A percentile compares a stretch with the other conserved stretches of the same genome.
phyloP scores from a whole-genome alignment of 495 filamentous ascomycete genomes.

The Talaromyces liani region DNA sequence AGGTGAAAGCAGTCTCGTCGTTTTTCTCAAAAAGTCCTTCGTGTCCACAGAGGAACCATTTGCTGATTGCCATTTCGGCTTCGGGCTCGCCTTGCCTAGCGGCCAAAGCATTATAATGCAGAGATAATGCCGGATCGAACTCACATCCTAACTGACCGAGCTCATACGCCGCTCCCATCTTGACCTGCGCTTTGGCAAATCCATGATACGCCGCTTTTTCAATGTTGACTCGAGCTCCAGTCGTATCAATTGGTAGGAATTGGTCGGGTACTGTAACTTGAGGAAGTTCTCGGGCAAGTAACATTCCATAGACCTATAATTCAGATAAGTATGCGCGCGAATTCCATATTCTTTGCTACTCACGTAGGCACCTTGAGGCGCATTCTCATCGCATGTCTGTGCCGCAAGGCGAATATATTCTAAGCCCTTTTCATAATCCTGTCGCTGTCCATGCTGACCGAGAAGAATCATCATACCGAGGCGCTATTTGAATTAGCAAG shows the following conservation, averaged over 20 bases:
- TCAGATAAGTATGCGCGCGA: not conserved
- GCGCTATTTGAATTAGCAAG: slow-evolving; percentile 41
- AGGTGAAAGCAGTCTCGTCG: slow-evolving; percentile 84
- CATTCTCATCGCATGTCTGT: slow-evolving; percentile 89
- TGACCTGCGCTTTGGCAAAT: slow-evolving; percentile 93
- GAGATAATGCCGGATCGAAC: slow-evolving; percentile 82
- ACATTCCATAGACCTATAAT: slow-evolving; percentile 81
- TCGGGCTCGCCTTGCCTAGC: slow-evolving; percentile 83
- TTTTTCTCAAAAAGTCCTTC: slow-evolving; percentile 91
- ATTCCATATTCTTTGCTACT: slow-evolving; percentile 14
- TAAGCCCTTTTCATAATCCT: slow-evolving; percentile 71
- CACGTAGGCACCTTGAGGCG: slow-evolving; percentile 90
- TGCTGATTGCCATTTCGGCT: slow-evolving; percentile 93
- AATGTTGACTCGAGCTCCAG: slow-evolving; percentile 74
- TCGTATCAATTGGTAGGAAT: slow-evolving; percentile 65
- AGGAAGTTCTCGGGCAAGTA: slow-evolving; percentile 80
- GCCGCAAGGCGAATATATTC: slow-evolving; percentile 77
- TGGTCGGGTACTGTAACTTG: slow-evolving; percentile 75
- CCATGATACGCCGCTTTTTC: slow-evolving; percentile 96
- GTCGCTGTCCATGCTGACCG: slow-evolving; percentile 81
- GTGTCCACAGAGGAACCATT: slow-evolving; percentile 96
- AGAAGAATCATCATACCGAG: slow-evolving; percentile 96
- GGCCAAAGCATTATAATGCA: slow-evolving; percentile 94
- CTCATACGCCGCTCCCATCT: slow-evolving; percentile 96
- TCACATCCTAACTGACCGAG: slow-evolving; percentile 88